Conservation (phyloP, 768 basidiomycete species). For the Serendipita indica region DNA sequence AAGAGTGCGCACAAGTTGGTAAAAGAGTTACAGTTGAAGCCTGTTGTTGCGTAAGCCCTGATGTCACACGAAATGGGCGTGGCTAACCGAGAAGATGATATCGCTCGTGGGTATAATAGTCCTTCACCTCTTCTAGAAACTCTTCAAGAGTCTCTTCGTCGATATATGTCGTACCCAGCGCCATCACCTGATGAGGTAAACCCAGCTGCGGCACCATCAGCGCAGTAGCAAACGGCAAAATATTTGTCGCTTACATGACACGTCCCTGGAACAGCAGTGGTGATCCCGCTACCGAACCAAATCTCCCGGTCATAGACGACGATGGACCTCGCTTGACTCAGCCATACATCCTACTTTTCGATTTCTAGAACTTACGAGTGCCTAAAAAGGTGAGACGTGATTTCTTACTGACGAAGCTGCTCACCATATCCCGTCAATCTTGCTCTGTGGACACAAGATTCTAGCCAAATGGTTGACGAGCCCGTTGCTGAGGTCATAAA, state of each 20-base stretch:
- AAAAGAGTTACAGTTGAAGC: not conserved
- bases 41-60: not conserved
- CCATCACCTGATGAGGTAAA: conserved; percentile 47
- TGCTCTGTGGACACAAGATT: conserved; percentile 69
- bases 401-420: conserved; percentile 16
- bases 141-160: conserved; percentile 78
- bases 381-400: not conserved
- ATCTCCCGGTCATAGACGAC: conserved; percentile 77
- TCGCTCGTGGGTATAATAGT: conserved; percentile 67
- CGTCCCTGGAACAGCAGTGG: conserved; percentile 50
- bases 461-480: conserved; percentile 50
- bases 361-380: conserved; percentile 9
- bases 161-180: conserved; percentile 65
- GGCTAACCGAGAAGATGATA: conserved; percentile 68
- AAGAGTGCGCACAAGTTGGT: not conserved
- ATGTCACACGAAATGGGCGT: not conserved
- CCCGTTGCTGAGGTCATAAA: conserved; percentile 85
- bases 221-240: not conserved
- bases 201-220: conserved; percentile 42
- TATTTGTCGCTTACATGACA: conserved; percentile 53
- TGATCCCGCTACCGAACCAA: conserved; percentile 84
- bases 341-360: conserved; percentile 77
- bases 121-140: conserved; percentile 57
- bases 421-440: conserved; percentile 89
- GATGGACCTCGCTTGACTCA: no score